Evolutionary conservation across 768 basidiomycete species (phyloP), one percentile per base, ranked within the genome.

Genomic region (Mycena leptocephala): DNA sequence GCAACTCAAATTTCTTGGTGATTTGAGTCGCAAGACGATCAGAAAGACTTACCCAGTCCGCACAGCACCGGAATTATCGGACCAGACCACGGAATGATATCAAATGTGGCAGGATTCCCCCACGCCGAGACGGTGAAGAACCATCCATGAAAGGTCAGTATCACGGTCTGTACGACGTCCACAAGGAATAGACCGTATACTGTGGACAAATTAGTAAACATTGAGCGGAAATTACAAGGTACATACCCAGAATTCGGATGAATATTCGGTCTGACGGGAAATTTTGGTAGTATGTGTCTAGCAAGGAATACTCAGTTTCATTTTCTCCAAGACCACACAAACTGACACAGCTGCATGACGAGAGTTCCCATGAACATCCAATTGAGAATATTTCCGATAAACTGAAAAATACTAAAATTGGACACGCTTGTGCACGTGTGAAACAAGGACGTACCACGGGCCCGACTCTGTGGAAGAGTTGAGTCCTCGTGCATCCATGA

Each of bases 291-390:
- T 74, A 74, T 6, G 72, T 74, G 56, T 67, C 72, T 73, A n/a
- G 20, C n/a, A n/a, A n/a, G n/a, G 14, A 20, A 71, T n/a, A 24
- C 6, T 18, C 3, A n/a, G 28, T 37, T 24, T 51, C 43, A 70
- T 8, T 43, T 0, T 22, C 14, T 9, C 3, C 10, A 53, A 5
- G 26, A 11, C n/a, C n/a, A n/a, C n/a, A n/a, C n/a, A n/a, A 69
- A 51, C 71, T n/a, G 3, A 73, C 72, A 68, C 7, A 59, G 33
- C 33, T 74, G 72, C 64, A 68, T 61, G 46, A 74, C 26, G 28
- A 74, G 72, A 2, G 65, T 74, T 8, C 72, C 72, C 35, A 68
- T 65, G n/a, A 74, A 62, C 43, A 74, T 61, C 72, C 72, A 74
- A 33, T 74, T 74, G 20, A 74, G 72, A 26, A 74, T 61, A 16